A percentile compares a stretch with the other conserved stretches of the same genome.
phyloP scores from a whole-genome alignment of 208 protist species.

The Leptomonas pyrrhocoris region DNA sequence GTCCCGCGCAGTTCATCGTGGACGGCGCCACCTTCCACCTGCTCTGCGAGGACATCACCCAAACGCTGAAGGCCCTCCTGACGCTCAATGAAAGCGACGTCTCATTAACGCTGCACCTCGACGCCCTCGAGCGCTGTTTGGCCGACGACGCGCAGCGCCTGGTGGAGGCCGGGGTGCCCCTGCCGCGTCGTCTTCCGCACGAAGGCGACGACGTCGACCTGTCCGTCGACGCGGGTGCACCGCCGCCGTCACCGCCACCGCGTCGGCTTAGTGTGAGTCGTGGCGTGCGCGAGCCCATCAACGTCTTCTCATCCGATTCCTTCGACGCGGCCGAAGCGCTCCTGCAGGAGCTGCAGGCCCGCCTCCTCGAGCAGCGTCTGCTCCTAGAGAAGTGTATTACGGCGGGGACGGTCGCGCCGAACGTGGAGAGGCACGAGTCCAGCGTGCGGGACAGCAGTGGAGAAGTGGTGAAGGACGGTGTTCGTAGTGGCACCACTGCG shows the following conservation, averaged over 20 bases:
- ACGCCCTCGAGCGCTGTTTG: constrained; percentile 23
- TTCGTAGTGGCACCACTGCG: not conserved
- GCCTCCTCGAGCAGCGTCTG: constrained; percentile 23
- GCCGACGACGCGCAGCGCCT: constrained; percentile 24
- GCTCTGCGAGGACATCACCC: constrained; percentile 39
- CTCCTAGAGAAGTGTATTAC: constrained; percentile 13
- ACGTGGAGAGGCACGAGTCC: not conserved
- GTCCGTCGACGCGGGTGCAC: too few species aligned
- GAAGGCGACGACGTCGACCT: too few species aligned
- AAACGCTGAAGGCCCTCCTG: constrained; percentile 33
- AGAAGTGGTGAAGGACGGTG: too few species aligned
- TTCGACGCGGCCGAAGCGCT: constrained; percentile 35
- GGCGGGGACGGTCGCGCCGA: not conserved
- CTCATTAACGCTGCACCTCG: constrained; percentile 27
- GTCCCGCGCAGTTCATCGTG: constrained; percentile 39
- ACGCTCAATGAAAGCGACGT: constrained; percentile 20
- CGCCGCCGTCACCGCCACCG: not conserved
- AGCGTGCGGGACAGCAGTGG: not conserved
- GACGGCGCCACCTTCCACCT: constrained; percentile 42
- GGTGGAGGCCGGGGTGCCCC: not conserved
- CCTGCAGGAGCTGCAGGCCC: constrained; percentile 23
- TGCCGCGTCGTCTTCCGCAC: not conserved
- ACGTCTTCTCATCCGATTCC: constrained; percentile 40
- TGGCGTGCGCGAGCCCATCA: constrained; percentile 5
- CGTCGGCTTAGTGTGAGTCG: not conserved